Conservation (phyloP, 768 basidiomycete genomes). For the Pisolithus sp. region DNA sequence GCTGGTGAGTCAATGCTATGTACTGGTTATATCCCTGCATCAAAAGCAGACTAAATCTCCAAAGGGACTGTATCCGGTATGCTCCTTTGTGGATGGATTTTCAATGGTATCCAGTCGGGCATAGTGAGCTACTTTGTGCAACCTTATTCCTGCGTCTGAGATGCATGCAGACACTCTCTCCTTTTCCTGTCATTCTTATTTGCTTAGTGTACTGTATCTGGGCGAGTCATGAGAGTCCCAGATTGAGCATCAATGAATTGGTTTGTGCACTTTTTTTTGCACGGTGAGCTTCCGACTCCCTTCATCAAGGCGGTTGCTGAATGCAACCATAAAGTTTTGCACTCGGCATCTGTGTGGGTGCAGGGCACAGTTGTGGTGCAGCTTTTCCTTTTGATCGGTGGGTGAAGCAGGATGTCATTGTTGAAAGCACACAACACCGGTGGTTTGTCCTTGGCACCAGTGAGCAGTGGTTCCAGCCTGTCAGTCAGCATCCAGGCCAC, state of each 20-base stretch:
- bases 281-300: too few species aligned
- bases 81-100: conserved; percentile 73
- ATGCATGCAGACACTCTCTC: conserved; percentile 61
- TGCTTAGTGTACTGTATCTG: too few species aligned
- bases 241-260: too few species aligned
- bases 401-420: conserved; percentile 77
- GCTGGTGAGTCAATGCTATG: conserved; percentile 67
- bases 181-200: too few species aligned
- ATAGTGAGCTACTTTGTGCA: conserved; percentile 49
- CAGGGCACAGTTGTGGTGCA: conserved; percentile 86
- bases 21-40: conserved; percentile 51
- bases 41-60: conserved; percentile 56
- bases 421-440: conserved; percentile 73
- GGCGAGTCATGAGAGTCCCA: too few species aligned
- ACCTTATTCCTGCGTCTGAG: conserved; percentile 1
- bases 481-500: conserved; percentile 5
- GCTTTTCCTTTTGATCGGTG: conserved; percentile 82
- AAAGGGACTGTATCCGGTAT: conserved; percentile 87
- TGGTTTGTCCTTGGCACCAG: conserved; percentile 90
- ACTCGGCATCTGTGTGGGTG: too few species aligned
- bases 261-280: too few species aligned
- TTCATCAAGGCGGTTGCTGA: conserved; percentile 47
- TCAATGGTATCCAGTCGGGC: conserved; percentile 82
- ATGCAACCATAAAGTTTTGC: too few species aligned
- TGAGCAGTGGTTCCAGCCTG: conserved; percentile 29